Evolutionary conservation across 345 rosid species (phyloP), one percentile per base, ranked within the genome.

Genomic region (Nephelium lappaceum): DNA sequence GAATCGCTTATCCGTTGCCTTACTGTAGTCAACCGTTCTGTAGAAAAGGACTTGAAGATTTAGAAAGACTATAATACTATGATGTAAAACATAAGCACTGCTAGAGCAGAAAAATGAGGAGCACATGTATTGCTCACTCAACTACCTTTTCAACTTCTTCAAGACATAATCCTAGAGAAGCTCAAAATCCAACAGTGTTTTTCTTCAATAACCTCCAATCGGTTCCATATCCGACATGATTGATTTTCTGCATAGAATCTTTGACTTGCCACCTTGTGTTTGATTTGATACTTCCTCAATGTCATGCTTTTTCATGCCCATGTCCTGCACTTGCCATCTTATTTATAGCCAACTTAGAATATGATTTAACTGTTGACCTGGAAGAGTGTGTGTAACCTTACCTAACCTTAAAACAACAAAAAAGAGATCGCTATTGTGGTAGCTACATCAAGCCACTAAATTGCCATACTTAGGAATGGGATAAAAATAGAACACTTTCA

Each of bases 271-370:
- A 72, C 31, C 39, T 58, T 31, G 8, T n/a, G 23, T 41, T 58
- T 51, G 62, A 21, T 47, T 57, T 9, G 10, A 49, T 51, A 21
- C 57, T 71, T 71, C 42, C 62, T 71, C 42, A 51, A 21, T 6
- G 21, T 71, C 57, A 18, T 51, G 42, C 63, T 71, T 71, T 27
- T 71, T 69, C 58, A 69, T 45, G n/a, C 39, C 36, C 23, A 27
- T 24, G 39, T 38, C n/a, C 18, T 16, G 57, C 67, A 61, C 36
- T 41, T 41, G 27, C 41, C 42, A 12, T 42, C 49, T 7, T 23
- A 7, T 60, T 55, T 4, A 49, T 27, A 41, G 68, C 57, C 23
- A 21, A 61, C 39, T 21, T 42, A 39, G 51, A 2, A 41, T 67
- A 38, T 21, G 51, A 21, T 73, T 57, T 60, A 60, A 21, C 14